These are phyloP conservation scores for Tolypocladium guangdongense DNA, from an alignment of 2,329 filamentous ascomycete genomes.

Conservation along the genomic window DNA sequence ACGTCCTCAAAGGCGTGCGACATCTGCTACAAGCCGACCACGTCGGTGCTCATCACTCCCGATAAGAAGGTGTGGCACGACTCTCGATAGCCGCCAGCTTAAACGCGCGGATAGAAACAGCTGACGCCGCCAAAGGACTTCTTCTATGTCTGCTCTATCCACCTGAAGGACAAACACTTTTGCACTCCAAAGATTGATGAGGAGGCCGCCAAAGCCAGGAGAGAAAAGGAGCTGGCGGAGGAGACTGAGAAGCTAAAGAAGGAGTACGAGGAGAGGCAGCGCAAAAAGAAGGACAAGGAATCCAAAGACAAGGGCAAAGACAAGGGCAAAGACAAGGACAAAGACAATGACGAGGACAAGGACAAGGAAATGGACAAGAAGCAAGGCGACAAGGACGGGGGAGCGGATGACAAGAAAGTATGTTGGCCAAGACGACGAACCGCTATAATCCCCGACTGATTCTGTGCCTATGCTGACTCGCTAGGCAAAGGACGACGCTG, in stretches of 20 bases:
- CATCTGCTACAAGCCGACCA: slow-evolving; percentile 82
- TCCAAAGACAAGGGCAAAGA: slow-evolving; percentile 34
- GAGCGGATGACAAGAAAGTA: slow-evolving; percentile 12
- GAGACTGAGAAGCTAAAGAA: slow-evolving; percentile 57
- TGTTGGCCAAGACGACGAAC: background rate
- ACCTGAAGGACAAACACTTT: slow-evolving; percentile 76
- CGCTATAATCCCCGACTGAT: background rate
- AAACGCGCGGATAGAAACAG: too few species aligned
- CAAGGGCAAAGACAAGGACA: slow-evolving; percentile 18
- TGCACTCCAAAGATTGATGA: slow-evolving; percentile 65
- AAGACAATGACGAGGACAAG: slow-evolving; percentile 14
- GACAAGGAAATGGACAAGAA: slow-evolving; percentile 15
- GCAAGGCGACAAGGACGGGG: slow-evolving; percentile 11
- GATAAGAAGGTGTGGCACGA: slow-evolving; percentile 63
- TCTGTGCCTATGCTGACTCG: background rate
- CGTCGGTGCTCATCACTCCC: slow-evolving; percentile 77
- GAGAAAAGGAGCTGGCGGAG: slow-evolving; percentile 51
- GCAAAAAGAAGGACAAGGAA: slow-evolving; percentile 57
- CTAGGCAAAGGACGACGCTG: slow-evolving; percentile 11
- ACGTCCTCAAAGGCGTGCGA: slow-evolving; percentile 75
- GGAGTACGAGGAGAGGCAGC: slow-evolving; percentile 66
- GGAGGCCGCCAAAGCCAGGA: slow-evolving; percentile 49
- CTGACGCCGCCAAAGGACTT: slow-evolving; percentile 45
- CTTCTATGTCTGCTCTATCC: slow-evolving; percentile 79
- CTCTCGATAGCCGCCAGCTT: background rate